phyloP scores from a whole-genome alignment of 1,139 yeast species.

The Taiozyma sp. region DNA sequence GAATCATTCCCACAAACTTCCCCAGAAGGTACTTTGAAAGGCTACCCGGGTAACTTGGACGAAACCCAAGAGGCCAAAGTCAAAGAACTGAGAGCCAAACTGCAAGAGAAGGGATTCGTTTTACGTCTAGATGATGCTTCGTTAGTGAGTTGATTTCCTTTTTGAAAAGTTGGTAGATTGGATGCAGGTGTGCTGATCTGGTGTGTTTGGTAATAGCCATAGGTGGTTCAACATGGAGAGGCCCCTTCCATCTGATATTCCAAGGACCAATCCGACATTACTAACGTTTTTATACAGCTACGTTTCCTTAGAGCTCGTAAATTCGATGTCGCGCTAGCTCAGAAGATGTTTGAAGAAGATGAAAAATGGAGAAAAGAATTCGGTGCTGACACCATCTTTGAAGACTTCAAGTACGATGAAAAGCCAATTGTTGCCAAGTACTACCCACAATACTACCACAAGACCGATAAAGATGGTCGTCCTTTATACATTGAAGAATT shows the following conservation, averaged over 20 bases:
- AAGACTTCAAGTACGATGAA: conserved; percentile 85
- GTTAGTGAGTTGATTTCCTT: conserved; percentile 30
- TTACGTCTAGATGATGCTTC: conserved; percentile 87
- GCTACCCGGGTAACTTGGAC: conserved; percentile 79
- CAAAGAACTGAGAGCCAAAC: conserved; percentile 49
- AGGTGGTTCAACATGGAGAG: background rate
- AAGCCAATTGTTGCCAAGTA: conserved; percentile 82
- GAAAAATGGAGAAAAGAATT: conserved; percentile 88
- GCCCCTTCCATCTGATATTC: background rate
- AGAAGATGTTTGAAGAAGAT: conserved; percentile 78
- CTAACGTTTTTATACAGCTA: conserved; percentile 28
- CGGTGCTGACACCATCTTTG: conserved; percentile 80
- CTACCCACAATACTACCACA: conserved; percentile 97
- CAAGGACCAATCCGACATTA: background rate
- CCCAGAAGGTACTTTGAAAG: conserved; percentile 61
- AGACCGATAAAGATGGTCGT: conserved; percentile 94
- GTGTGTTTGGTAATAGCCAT: background rate
- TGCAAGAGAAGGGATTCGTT: conserved; percentile 59
- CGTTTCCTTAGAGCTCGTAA: conserved; percentile 94
- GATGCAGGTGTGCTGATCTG: background rate
- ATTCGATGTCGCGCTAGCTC: conserved; percentile 76
- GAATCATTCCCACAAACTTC: conserved; percentile 63
- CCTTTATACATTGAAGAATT: conserved; percentile 93
- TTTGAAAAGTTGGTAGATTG: background rate
- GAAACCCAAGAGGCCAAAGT: conserved; percentile 59